Percentiles rank a stretch among this genome's conserved stretches.
Evolutionary conservation across 179 eudicot genomes (phyloP).

Genomic region (Amaranthus tricolor): DNA sequence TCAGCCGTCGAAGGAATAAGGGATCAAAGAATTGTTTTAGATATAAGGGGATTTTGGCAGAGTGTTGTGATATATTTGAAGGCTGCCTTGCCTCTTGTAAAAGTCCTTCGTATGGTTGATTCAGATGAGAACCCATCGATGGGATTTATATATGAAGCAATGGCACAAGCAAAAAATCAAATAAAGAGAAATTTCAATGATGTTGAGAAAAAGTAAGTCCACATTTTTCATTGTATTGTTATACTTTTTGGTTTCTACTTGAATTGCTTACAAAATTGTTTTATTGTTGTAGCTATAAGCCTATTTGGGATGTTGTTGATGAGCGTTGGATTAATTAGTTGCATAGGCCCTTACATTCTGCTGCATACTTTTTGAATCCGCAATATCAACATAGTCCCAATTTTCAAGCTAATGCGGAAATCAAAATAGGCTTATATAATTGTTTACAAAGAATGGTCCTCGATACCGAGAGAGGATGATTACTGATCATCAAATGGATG

Average conservation of each 20-base stretch:
- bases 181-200: slow-evolving; percentile 7
- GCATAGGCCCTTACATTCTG: slow-evolving; percentile 18
- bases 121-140: too few species aligned
- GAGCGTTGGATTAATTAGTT: slow-evolving; percentile 19
- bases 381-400: slow-evolving; percentile 12
- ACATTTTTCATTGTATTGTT: too few species aligned
- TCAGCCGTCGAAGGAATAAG: neutral
- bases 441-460: slow-evolving; percentile 14
- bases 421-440: slow-evolving; percentile 13
- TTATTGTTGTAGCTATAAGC: slow-evolving; percentile 1
- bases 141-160: too few species aligned
- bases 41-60: too few species aligned
- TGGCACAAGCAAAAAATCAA: too few species aligned
- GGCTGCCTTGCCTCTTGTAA: slow-evolving; percentile 3
- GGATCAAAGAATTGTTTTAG: too few species aligned
- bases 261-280: too few species aligned
- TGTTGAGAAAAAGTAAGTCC: neutral
- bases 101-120: too few species aligned
- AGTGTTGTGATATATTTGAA: neutral
- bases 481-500: too few species aligned
- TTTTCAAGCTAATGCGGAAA: neutral
- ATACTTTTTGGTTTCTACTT: too few species aligned
- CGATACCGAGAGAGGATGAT: too few species aligned
- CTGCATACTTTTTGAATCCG: slow-evolving; percentile 21
- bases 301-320: too few species aligned